These are phyloP conservation scores for Ustilago bromivora DNA, from an alignment of 1,284 basidiomycete genomes.

Conservation along the genomic window DNA sequence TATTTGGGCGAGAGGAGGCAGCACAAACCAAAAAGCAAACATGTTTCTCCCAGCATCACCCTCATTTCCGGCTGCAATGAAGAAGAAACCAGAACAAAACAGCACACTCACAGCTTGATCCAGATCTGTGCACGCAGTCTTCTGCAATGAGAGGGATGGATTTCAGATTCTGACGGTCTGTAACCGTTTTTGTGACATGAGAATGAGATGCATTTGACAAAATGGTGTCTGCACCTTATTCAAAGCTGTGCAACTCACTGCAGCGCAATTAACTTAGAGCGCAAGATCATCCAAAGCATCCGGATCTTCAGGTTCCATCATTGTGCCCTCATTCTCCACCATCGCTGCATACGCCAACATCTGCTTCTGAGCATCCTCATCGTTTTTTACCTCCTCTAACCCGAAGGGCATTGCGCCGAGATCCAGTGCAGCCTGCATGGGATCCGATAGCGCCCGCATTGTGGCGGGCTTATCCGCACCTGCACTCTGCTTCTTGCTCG, in stretches of 20 bases:
- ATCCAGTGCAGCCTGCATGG: constrained; percentile 49
- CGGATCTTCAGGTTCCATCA: constrained; percentile 55
- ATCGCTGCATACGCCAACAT: constrained; percentile 49
- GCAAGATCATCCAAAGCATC: constrained; percentile 46
- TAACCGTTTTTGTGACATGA: neutral
- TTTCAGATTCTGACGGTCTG: neutral
- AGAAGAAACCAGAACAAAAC: constrained; percentile 9
- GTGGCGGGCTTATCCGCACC: constrained; percentile 52
- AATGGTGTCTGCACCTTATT: too few relatives aligned
- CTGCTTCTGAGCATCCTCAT: constrained; percentile 48
- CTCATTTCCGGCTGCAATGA: constrained; percentile 11
- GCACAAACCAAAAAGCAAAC: constrained; percentile 1
- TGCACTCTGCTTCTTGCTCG: constrained; percentile 55
- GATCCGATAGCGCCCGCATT: constrained; percentile 44
- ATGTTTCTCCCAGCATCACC: neutral
- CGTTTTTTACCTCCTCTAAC: constrained; percentile 31
- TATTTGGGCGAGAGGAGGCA: neutral
- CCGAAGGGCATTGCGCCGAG: constrained; percentile 39
- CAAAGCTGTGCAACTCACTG: neutral
- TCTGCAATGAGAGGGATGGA: neutral
- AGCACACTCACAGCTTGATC: neutral
- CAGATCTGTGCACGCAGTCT: neutral
- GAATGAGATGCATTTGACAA: neutral
- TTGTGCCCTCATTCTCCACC: constrained; percentile 55
- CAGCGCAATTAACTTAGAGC: constrained; percentile 8